Evolutionary conservation across 306 rosid species (phyloP).

Genomic region (Bauhinia variegata): DNA sequence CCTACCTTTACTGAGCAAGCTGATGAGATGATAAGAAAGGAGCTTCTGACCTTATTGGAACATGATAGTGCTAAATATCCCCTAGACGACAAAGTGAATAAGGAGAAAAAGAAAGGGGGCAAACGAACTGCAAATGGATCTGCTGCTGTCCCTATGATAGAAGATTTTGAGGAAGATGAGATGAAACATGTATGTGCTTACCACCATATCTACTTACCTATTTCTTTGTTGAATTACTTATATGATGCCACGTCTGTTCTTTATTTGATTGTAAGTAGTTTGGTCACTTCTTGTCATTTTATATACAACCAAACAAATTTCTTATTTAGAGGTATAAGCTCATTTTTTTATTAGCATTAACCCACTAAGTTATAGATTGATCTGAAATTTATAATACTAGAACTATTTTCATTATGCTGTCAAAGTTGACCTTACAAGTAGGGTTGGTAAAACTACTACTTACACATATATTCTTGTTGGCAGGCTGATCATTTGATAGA

Average conservation of each 20-base stretch:
- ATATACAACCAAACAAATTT: constrained; percentile 25
- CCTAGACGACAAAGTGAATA: constrained; percentile 61
- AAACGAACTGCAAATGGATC: constrained; percentile 64
- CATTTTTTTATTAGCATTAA: neutral
- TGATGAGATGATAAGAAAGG: constrained; percentile 79
- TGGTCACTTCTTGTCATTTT: constrained; percentile 13
- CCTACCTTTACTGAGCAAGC: constrained; percentile 90
- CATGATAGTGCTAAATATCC: constrained; percentile 92
- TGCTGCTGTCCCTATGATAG: constrained; percentile 61
- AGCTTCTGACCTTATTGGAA: constrained; percentile 73
- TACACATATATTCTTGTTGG: constrained; percentile 31
- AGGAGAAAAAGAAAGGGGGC: constrained; percentile 72
- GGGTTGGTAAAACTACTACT: neutral
- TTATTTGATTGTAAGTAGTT: constrained; percentile 2
- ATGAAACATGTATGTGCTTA: constrained; percentile 60
- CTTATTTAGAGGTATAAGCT: neutral
- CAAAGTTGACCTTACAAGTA: too few species aligned
- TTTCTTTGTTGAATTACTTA: constrained; percentile 17
- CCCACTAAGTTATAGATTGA: too few species aligned
- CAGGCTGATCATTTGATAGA: constrained; percentile 81
- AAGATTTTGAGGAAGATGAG: constrained; percentile 80
- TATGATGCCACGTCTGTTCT: neutral
- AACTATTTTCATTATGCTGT: neutral
- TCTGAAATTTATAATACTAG: neutral
- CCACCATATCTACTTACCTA: constrained; percentile 9